Evolutionary conservation across 83 land plant genomes (phyloP), one percentile per base, ranked within the genome.

Genomic region (Picea engelmannii): DNA sequence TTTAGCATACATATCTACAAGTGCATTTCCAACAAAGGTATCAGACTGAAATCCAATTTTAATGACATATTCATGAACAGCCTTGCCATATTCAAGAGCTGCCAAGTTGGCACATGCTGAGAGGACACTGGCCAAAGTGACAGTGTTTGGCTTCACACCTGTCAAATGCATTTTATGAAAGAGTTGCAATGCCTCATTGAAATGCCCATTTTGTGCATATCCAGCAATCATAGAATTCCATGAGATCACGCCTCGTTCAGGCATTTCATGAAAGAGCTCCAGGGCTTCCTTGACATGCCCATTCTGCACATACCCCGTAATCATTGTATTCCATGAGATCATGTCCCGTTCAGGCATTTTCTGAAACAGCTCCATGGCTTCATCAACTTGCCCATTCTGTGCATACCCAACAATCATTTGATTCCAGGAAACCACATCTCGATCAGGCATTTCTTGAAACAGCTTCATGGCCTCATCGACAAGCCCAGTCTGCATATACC

Each of bases 211-310:
- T 11, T 62, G 59, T 16, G 92, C 83, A 80, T 82, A 93, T 5
- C 93, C 94, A 21, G 92, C 86, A 61, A 93, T 92, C 49, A 93
- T 91, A 47, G 93, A 84, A 78, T 88, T 93, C 94, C 92, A 91
- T 7, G 94, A 89, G 16, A 93, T 86, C 65, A 84, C 7, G 79
- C 89, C 88, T 59, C 55, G 86, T 21, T 78, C 35, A 20, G 40
- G 10, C 87, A 88, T 82, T 18, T 21, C 24, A 74, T 88, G 79
- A 82, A 92, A 92, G 35, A 92, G 24, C 17, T 69, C 65, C 17
- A 52, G 80, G 17, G 91, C 93, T 64, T 87, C 89, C 11, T 20
- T 31, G 3, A 55, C 58, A 55, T 55, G 15, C 15, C 58, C 58
- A 55, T 55, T 55, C 58, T 55, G 58, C 58, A 55, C 58, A 55